Evolutionary conservation across 1,284 basidiomycete genomes (phyloP).

Genomic region (Pascua sp.): DNA sequence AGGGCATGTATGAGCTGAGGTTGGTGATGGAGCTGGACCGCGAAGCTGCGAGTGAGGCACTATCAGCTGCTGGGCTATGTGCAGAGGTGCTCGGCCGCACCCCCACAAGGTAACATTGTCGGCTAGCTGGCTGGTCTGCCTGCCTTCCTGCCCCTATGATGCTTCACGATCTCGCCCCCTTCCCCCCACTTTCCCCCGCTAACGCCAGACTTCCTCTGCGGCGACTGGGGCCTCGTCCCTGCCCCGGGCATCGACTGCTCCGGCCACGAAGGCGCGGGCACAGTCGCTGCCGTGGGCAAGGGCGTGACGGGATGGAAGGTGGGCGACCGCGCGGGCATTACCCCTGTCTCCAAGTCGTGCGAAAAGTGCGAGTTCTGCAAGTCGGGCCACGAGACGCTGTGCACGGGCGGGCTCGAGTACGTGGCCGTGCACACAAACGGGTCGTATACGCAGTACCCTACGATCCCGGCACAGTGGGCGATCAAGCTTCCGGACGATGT

Average conservation of each 20-base stretch:
- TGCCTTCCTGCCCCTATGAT: too few species aligned
- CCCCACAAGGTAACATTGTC: too few species aligned
- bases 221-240: constrained; percentile 15
- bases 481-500: constrained; percentile 16
- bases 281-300: constrained; percentile 15
- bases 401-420: constrained; percentile 3
- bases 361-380: constrained; percentile 20
- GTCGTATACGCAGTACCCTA: constrained; percentile 17
- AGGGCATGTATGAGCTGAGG: too few species aligned
- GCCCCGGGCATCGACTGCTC: constrained; percentile 16
- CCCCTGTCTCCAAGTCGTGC: constrained; percentile 13
- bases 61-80: too few species aligned
- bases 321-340: constrained; percentile 16
- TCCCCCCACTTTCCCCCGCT: background rate
- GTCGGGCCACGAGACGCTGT: constrained; percentile 8
- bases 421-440: constrained; percentile 13
- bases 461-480: constrained; percentile 14
- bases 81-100: too few species aligned
- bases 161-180: too few species aligned
- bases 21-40: too few species aligned
- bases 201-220: constrained; percentile 14
- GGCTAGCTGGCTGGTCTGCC: too few species aligned
- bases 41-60: too few species aligned
- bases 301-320: constrained; percentile 17
- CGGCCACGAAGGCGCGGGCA: constrained; percentile 20